Percentiles rank a stretch among this genome's conserved stretches.
phyloP scores from a whole-genome alignment of 2,329 filamentous ascomycete genomes.

The Coccinonectria pachysandricola region DNA sequence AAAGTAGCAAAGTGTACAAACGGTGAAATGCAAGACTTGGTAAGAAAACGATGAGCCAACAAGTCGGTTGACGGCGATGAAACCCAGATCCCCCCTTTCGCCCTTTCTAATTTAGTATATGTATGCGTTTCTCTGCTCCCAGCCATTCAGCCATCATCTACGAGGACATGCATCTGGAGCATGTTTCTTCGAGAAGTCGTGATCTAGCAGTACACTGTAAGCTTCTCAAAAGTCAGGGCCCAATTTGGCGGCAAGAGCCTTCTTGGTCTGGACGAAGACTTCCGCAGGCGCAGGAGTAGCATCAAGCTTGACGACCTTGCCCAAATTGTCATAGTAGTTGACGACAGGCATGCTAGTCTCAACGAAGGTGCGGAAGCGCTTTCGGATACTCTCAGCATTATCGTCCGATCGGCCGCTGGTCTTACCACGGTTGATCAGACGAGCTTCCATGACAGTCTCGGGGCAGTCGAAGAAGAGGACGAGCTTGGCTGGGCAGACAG shows the following conservation, averaged over 20 bases:
- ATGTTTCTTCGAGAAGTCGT: too few relatives aligned
- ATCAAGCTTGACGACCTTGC: constrained; percentile 69
- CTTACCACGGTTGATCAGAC: constrained; percentile 81
- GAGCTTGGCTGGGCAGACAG: constrained; percentile 72
- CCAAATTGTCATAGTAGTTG: constrained; percentile 66
- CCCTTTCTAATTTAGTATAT: too few relatives aligned
- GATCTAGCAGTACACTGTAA: too few relatives aligned
- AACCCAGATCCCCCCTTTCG: too few relatives aligned
- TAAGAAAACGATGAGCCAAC: too few relatives aligned
- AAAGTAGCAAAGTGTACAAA: too few relatives aligned
- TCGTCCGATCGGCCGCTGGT: constrained; percentile 87
- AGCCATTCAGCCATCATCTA: too few relatives aligned
- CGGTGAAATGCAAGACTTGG: too few relatives aligned
- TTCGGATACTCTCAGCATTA: constrained; percentile 90
- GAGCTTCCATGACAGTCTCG: constrained; percentile 75
- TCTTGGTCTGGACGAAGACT: constrained; percentile 45
- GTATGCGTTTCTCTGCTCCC: too few relatives aligned
- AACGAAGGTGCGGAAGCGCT: constrained; percentile 88
- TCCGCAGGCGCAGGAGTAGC: constrained; percentile 57
- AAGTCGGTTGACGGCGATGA: too few relatives aligned
- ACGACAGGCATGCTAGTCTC: constrained; percentile 98
- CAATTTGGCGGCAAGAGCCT: constrained; percentile 38
- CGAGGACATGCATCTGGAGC: too few relatives aligned
- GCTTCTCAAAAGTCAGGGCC: constrained; percentile 28
- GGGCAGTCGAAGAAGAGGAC: constrained; percentile 93